Conservation (phyloP, 192 early-diverging fungal genomes). For the Podila horticola region DNA sequence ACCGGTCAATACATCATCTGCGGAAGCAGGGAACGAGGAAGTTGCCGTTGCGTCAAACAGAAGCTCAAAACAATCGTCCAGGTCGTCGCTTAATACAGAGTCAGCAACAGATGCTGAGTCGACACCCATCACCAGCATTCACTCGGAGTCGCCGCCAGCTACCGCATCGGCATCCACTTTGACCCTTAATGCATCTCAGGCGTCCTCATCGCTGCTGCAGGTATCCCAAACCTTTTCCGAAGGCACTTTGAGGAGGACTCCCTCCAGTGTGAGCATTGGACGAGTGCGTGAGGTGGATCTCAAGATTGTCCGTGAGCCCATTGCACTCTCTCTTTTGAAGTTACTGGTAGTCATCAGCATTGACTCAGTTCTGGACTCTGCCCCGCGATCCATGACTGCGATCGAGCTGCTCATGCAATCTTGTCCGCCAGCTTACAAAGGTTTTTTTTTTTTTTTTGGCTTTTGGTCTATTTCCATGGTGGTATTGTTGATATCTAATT, state of each 20-base stretch:
- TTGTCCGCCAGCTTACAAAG: constrained; percentile 49
- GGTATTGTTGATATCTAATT: not conserved
- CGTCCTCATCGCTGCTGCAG: constrained; percentile 16
- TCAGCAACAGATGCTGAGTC: constrained; percentile 19
- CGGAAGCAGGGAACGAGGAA: constrained; percentile 7
- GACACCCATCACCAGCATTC: constrained; percentile 21
- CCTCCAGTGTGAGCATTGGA: constrained; percentile 25
- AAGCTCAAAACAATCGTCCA: constrained; percentile 22
- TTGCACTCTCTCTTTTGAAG: constrained; percentile 58
- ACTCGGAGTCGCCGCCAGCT: constrained; percentile 19
- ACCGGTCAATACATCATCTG: constrained; percentile 5
- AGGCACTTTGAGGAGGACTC: constrained; percentile 30
- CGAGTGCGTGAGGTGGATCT: constrained; percentile 44
- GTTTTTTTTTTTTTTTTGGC: constrained; percentile 6
- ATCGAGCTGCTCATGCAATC: constrained; percentile 41
- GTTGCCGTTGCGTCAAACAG: constrained; percentile 2
- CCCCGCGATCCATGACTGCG: constrained; percentile 18
- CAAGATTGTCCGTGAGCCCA: constrained; percentile 48
- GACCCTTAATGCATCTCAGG: constrained; percentile 22
- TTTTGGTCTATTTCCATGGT: not conserved
- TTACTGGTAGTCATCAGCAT: constrained; percentile 65
- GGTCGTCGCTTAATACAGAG: constrained; percentile 17
- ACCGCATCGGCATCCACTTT: constrained; percentile 14
- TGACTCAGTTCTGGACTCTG: constrained; percentile 62
- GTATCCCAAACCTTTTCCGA: constrained; percentile 42